Conservation (phyloP, 805 yeast species). For the Pichia cabralensis region DNA sequence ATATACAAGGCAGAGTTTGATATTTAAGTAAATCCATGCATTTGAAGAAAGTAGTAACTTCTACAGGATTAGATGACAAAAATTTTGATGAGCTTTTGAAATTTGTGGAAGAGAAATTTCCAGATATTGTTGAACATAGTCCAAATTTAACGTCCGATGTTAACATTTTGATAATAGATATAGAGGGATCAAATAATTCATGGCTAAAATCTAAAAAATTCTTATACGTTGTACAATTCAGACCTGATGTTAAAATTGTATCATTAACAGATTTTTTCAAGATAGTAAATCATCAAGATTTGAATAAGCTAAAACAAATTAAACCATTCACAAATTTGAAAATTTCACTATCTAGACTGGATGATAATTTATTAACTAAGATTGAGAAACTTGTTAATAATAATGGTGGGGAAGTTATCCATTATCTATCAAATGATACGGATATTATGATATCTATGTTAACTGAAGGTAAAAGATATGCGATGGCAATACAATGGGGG, state of each 20-base stretch:
- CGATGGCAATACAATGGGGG: constrained; percentile 43
- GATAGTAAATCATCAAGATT: constrained; percentile 22
- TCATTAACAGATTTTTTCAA: too few relatives aligned
- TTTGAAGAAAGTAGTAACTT: too few relatives aligned
- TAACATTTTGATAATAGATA: constrained; percentile 16
- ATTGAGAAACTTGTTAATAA: constrained; percentile 25
- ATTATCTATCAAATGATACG: constrained; percentile 36
- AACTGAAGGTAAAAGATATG: constrained; percentile 42
- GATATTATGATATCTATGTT: constrained; percentile 40
- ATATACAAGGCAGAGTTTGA: too few relatives aligned
- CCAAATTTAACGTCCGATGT: constrained; percentile 23
- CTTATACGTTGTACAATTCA: constrained; percentile 35
- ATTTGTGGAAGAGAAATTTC: constrained; percentile 11
- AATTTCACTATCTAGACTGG: constrained; percentile 30
- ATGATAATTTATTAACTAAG: constrained; percentile 14
- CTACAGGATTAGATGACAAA: constrained; percentile 17
- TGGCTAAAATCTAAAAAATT: constrained; percentile 42
- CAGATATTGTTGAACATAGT: constrained; percentile 12
- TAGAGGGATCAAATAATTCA: constrained; percentile 10
- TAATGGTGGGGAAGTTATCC: constrained; percentile 42
- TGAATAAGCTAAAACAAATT: constrained; percentile 11
- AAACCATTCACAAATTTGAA: constrained; percentile 34
- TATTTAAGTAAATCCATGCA: too few relatives aligned
- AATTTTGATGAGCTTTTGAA: constrained; percentile 13
- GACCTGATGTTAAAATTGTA: constrained; percentile 53